Evolutionary conservation across 768 basidiomycete species (phyloP).

Genomic region (Sarcomyxa edulis): DNA sequence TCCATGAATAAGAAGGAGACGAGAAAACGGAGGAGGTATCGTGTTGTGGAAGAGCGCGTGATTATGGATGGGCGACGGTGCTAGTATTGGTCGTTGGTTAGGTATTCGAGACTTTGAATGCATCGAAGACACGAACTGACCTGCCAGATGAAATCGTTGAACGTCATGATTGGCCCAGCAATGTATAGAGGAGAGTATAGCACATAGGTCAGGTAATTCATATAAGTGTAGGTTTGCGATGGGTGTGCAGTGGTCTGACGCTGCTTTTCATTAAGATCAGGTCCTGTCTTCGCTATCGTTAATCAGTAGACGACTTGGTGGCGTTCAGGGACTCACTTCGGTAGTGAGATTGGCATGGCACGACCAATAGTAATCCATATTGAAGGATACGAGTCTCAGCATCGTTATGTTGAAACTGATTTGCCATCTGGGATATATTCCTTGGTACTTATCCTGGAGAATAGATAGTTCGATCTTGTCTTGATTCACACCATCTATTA

Average conservation of each 20-base stretch:
- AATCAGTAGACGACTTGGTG: neutral
- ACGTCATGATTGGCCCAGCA: conserved; percentile 93
- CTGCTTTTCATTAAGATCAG: conserved; percentile 47
- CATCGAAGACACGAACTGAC: conserved; percentile 31
- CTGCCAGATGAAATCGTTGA: conserved; percentile 95
- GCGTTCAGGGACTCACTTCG: conserved; percentile 32
- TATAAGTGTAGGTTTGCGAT: conserved; percentile 53
- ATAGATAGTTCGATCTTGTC: conserved; percentile 2
- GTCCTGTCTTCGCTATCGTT: conserved; percentile 1
- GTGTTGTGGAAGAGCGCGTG: conserved; percentile 27
- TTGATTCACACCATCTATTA: neutral
- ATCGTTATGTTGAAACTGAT: conserved; percentile 94
- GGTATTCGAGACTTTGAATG: neutral
- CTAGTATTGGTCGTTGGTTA: conserved; percentile 26
- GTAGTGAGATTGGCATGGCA: conserved; percentile 29
- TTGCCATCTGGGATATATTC: conserved; percentile 89
- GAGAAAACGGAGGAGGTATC: conserved; percentile 71
- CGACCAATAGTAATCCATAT: conserved; percentile 91
- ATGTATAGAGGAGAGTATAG: conserved; percentile 94
- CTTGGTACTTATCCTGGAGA: conserved; percentile 58
- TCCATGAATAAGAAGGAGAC: conserved; percentile 82
- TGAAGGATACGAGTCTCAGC: conserved; percentile 89
- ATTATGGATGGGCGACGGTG: conserved; percentile 54
- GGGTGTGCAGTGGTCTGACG: conserved; percentile 54
- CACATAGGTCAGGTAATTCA: conserved; percentile 78